Conservation (phyloP, 2,329 filamentous ascomycete species). For the Xylaria multiplex region DNA sequence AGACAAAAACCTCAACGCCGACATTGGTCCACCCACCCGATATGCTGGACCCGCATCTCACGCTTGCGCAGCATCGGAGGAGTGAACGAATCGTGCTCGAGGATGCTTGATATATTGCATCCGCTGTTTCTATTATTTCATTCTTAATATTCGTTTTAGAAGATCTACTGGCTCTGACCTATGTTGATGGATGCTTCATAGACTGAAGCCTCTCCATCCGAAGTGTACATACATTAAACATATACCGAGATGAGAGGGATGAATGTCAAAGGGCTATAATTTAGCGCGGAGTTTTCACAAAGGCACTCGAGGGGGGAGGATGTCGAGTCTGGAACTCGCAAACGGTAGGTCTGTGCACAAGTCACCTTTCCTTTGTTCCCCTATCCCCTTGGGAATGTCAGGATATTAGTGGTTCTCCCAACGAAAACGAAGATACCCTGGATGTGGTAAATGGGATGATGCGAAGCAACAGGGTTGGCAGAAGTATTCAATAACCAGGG, state of each 20-base stretch:
- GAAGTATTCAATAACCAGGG: not conserved
- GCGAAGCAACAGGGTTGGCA: conserved; percentile 2
- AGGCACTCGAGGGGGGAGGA: not conserved
- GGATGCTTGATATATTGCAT: conserved; percentile 48
- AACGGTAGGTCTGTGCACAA: conserved; percentile 17
- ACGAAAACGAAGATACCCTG: conserved; percentile 19
- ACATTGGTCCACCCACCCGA: conserved; percentile 55
- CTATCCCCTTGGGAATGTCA: too few relatives aligned
- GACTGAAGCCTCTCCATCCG: conserved; percentile 5
- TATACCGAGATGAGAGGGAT: not conserved
- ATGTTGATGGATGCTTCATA: not conserved
- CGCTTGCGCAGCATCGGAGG: conserved; percentile 54
- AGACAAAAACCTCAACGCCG: conserved; percentile 58
- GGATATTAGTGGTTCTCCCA: too few relatives aligned
- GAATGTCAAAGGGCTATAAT: conserved; percentile 4
- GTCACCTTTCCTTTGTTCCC: conserved; percentile 5
- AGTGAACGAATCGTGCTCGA: conserved; percentile 66
- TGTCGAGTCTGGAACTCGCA: conserved; percentile 33
- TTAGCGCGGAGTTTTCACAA: conserved; percentile 31
- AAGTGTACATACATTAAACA: conserved; percentile 10
- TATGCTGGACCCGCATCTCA: conserved; percentile 46
- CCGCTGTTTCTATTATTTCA: not conserved
- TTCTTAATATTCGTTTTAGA: conserved; percentile 17
- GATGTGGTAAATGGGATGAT: conserved; percentile 10
- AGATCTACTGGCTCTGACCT: not conserved